phyloP scores from a whole-genome alignment of 768 basidiomycete species.

The Hygrophoropsis aurantiaca region DNA sequence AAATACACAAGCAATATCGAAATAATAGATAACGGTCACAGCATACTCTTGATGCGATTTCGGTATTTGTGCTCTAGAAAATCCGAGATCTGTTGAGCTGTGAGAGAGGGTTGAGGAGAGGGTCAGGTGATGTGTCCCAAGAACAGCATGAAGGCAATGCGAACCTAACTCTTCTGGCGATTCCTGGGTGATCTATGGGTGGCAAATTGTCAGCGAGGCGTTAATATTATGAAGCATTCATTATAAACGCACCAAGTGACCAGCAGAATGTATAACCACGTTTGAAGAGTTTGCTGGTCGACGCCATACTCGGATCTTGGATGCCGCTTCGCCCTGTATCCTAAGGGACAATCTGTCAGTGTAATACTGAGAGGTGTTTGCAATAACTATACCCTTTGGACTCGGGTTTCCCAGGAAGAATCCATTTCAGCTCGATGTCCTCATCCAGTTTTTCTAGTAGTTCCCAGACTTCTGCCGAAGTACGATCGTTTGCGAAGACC shows the following conservation, averaged over 20 bases:
- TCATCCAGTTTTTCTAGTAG: conserved; percentile 24
- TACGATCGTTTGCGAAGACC: conserved; percentile 49
- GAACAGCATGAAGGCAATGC: background rate
- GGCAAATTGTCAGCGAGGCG: background rate
- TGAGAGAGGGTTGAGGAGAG: background rate
- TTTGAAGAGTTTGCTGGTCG: conserved; percentile 29
- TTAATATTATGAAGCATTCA: conserved; percentile 1
- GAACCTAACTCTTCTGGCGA: conserved; percentile 29
- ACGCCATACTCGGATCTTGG: conserved; percentile 26
- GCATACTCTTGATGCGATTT: background rate
- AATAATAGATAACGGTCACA: conserved; percentile 5
- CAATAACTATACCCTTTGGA: conserved; percentile 11
- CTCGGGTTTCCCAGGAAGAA: conserved; percentile 18
- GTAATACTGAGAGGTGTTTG: background rate
- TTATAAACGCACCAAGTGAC: conserved; percentile 26
- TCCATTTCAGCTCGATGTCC: conserved; percentile 25
- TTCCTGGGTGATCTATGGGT: conserved; percentile 26
- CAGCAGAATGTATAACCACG: conserved; percentile 21
- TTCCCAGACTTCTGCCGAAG: conserved; percentile 25
- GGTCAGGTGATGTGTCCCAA: background rate
- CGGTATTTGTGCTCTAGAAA: conserved; percentile 20
- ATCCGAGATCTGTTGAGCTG: conserved; percentile 24
- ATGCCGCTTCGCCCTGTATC: conserved; percentile 8
- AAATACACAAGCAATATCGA: background rate
- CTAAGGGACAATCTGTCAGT: conserved; percentile 9